phyloP scores from a whole-genome alignment of 257 asterid species.

The Nemophila menziesii region DNA sequence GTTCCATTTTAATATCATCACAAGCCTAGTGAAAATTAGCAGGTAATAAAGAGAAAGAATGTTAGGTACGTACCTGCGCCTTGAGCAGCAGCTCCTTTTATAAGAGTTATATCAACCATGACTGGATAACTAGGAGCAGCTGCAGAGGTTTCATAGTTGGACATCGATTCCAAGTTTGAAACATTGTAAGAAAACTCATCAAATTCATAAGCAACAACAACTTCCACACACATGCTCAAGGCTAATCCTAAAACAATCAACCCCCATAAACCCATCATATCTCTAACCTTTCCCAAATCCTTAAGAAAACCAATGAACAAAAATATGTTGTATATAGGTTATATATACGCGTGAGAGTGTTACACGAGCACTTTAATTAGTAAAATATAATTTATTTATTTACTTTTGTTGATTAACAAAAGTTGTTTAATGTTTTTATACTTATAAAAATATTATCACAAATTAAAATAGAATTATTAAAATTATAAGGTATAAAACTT shows the following conservation, averaged over 20 bases:
- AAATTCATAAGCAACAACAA: slow-evolving; percentile 41
- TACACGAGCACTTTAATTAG: no score
- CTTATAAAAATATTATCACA: no score
- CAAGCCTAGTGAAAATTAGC: slow-evolving; percentile 3
- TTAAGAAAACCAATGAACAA: neutral
- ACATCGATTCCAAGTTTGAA: slow-evolving; percentile 31
- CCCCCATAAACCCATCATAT: slow-evolving; percentile 32
- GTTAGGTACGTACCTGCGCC: slow-evolving; percentile 91
- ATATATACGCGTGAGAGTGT: no score
- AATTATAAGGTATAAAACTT: no score
- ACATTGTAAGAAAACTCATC: slow-evolving; percentile 29
- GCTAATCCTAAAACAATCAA: slow-evolving; percentile 13
- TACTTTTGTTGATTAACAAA: no score
- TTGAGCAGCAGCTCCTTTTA: slow-evolving; percentile 72
- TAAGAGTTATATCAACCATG: slow-evolving; percentile 69
- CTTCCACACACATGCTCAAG: slow-evolving; percentile 29
- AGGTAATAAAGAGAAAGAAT: slow-evolving; percentile 3
- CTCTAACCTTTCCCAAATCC: slow-evolving; percentile 18
- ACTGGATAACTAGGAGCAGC: slow-evolving; percentile 35
- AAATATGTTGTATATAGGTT: no score
- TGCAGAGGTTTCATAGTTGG: slow-evolving; percentile 47
- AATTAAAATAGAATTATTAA: no score
- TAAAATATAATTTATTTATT: no score
- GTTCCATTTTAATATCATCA: no score
- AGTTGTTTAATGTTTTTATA: no score